phyloP scores from a whole-genome alignment of 2,329 filamentous ascomycete species.

The Orbilia blumenaviensis region DNA sequence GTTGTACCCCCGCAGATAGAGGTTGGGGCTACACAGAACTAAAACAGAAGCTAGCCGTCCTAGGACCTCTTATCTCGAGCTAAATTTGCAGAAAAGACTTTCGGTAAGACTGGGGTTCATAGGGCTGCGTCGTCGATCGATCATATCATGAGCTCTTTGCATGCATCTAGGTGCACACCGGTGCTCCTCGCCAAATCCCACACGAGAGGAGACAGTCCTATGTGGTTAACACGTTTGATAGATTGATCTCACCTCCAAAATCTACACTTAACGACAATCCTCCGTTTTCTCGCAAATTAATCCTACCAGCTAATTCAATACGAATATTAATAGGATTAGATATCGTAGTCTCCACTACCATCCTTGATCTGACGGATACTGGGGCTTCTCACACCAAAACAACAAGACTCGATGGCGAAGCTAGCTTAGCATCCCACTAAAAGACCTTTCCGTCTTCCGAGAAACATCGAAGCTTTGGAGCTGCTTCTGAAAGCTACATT shows the following conservation, averaged over 20 bases:
- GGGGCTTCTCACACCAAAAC: neutral
- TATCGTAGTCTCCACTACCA: neutral
- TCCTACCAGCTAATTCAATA: neutral
- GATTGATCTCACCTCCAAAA: neutral
- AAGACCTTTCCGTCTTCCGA: neutral
- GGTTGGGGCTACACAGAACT: constrained; percentile 2
- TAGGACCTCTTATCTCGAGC: constrained; percentile 8
- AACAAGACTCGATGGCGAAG: constrained; percentile 7
- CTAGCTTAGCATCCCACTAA: constrained; percentile 10
- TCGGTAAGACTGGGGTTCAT: constrained; percentile 45
- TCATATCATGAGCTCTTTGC: constrained; percentile 18
- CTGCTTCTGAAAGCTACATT: neutral
- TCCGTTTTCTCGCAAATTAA: too few species aligned
- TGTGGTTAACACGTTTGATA: neutral
- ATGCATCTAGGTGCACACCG: constrained; percentile 2
- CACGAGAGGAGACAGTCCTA: neutral
- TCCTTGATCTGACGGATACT: neutral
- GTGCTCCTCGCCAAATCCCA: neutral
- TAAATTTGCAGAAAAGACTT: constrained; percentile 2
- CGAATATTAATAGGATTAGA: neutral
- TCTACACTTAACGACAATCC: neutral
- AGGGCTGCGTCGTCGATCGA: constrained; percentile 48
- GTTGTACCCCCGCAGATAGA: constrained; percentile 9
- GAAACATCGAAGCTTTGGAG: neutral
- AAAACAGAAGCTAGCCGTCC: neutral